Base-by-base conservation (phyloP, 441 rosid species). In the Pelargonium hybrid region DNA sequence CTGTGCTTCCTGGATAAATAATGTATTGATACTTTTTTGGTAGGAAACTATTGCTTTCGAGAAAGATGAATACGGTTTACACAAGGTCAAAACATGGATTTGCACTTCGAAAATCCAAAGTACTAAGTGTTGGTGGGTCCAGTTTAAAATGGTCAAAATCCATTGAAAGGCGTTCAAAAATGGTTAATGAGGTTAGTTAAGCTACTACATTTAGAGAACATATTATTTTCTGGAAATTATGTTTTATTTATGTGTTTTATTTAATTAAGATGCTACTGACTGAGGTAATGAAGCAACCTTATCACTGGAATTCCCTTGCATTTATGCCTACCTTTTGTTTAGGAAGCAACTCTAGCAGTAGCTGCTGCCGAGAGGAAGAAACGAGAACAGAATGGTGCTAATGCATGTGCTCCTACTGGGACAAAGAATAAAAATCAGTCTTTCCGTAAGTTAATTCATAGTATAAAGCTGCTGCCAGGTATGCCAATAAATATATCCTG, bases 71-170 rank as follows among this genome's bases (percentile, higher is more conserved):
- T 67, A 79, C 98, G 14, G 78, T 90, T 68, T 94, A 92, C 83
- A 87, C 88, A 65, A 86, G 94, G 83, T 92, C 99, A 76, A 84
- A 72, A 65, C 89, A 84, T 80, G 98, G 97, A 48, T 89, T 84
- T 80, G 92, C 99, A 25, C 95, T 92, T 76, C 78, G 85, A 76
- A 92, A 89, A 81, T 89, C 97, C 63, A 89, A 94, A 87, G 97
- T 94, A 26, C 74, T 89, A 75, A 87, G 98, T 82, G 84, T 94
- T 76, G 96, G 90, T 43, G 96, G 99, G 62, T 80, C 94, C 65
- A 90, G 89, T 84, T 84, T 94, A 80, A 94, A 90, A 81, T 94
- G 97, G 98, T 94, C 97, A 71, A 86, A 91, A 83, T 91, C 98
- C 74, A 87, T 91, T 65, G 97, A 91, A 78, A 87, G 82, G 74